Evolutionary conservation across 192 early-diverging fungal species (phyloP).

Genomic region (Backusella australiensis): DNA sequence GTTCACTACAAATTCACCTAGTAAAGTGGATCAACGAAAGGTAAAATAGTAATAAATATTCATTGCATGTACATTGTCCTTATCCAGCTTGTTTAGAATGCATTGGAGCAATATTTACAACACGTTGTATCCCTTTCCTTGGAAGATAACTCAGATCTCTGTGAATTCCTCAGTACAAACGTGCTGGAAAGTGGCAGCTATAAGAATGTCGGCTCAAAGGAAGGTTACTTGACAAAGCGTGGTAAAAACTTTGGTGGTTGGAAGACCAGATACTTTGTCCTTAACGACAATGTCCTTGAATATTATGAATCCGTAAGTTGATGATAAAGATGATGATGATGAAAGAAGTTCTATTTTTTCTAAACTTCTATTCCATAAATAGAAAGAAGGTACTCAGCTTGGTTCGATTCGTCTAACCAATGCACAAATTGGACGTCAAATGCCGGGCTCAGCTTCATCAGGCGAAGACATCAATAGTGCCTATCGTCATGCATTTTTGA

Average conservation of each 20-base stretch:
- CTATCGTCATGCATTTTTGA: slow-evolving; percentile 83
- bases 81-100: slow-evolving; percentile 32
- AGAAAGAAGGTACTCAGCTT: slow-evolving; percentile 70
- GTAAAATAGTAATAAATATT: slow-evolving; percentile 13
- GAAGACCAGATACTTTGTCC: slow-evolving; percentile 88
- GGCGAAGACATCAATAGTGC: slow-evolving; percentile 42
- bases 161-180: slow-evolving; percentile 78
- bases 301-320: slow-evolving; percentile 77
- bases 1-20: slow-evolving; percentile 76
- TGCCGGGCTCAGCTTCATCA: slow-evolving; percentile 21
- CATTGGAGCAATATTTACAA: slow-evolving; percentile 83
- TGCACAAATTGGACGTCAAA: slow-evolving; percentile 68
- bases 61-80: neutral
- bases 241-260: slow-evolving; percentile 98
- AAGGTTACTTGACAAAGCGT: slow-evolving; percentile 88
- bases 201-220: slow-evolving; percentile 63
- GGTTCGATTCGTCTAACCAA: slow-evolving; percentile 74
- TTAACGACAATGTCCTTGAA: slow-evolving; percentile 65
- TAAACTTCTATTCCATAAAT: neutral
- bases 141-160: slow-evolving; percentile 61
- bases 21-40: slow-evolving; percentile 87
- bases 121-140: slow-evolving; percentile 59
- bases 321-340: neutral
- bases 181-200: slow-evolving; percentile 35
- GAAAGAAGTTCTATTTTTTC: neutral